Evolutionary conservation across 1,139 yeast species (phyloP), one percentile per base, ranked within the genome.

Genomic region (Magnusiomyces tetraspermus): DNA sequence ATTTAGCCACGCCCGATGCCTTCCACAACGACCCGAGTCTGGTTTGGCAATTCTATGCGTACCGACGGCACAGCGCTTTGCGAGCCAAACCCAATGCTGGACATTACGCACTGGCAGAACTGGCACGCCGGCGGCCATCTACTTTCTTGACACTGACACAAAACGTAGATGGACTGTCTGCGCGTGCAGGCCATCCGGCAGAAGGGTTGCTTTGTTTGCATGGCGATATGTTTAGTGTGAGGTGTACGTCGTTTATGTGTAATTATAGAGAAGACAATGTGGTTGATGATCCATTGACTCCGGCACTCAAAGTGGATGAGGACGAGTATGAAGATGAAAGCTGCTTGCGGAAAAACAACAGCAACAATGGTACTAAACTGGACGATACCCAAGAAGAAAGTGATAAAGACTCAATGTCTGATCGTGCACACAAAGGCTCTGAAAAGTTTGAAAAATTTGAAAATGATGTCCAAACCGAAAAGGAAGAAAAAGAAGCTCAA

Each of bases 1-100:
- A 88, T 61, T 71, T 88, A 51, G 95, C 95, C 5, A 88, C 96
- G 0, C 95, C 95, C 0, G 96, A 88, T 64, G 95, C 96, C 3
- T 88, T 88, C 64, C 79, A 81, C 55, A 73, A 75, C 21, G 90
- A 87, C 63, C 96, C 96, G 0, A 86, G 87, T 0, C 72, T 87
- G 24, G 96, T 88, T 2, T 88, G 96, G 96, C 92, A 85, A 63
- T 88, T 85, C 61, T 87, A 88, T 65, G 76, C 89, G 6, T 79
- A 81, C 68, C 71, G 95, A 56, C 67, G 96, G 50, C 75, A 72
- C 52, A 72, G 72, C 46, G 90, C 95, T 0, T 69, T 86, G 51
- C 67, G 69, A 48, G 89, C 92, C 1, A 67, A 66, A 46, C 96
- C 96, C 0, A 87, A 87, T 60, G 66, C 64, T 19, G 96, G 92